Base-by-base conservation (phyloP, 192 early-diverging fungal species). In the Backusella sp. region DNA sequence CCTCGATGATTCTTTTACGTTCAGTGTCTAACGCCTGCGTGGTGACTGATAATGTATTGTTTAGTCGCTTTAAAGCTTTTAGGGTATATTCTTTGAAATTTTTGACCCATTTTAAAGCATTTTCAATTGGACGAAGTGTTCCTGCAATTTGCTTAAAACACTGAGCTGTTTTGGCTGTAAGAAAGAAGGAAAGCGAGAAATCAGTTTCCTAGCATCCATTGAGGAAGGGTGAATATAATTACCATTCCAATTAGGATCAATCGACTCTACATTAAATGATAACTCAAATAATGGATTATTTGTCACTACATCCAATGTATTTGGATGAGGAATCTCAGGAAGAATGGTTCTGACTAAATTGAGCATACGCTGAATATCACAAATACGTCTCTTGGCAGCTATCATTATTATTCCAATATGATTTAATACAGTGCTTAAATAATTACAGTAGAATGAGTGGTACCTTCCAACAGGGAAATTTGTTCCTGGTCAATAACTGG, bases 281-380 rank as follows among this genome's bases (percentile, higher is more conserved):
- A 80, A 67, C 5, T 52, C 26, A 15, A 80, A 39, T 23, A 80
- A 37, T 11, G 19, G 42, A 72, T 80, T 80, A 67, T 73, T 73
- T 32, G 52, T 73, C 11, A 77, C 72, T 26, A 80, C 52, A 71
- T 80, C 66, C 6, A 77, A 39, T 14, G 66, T 65, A 32, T 39
- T 65, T 44, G 79, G 75, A 53, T 74, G 34, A 17, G 79, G 79
- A 3, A 80, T 80, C 53, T 80, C 79, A 5, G 79, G 79, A 28
- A 80, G 39, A 1, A 71, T 39, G 12, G 56, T 65, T 17, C 79
- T 66, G 1, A 68, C 79, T 11, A 59, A 26, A 62, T 80, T 73
- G 15, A 80, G 46, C 49, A 49, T 28, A 37, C 71, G 56, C 30
- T 80, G 79, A 23, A 56, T 35, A 14, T 67, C 62, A 39, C 52